Evolutionary conservation across 257 asterid genomes (phyloP), one percentile per base, ranked within the genome.

Genomic region (Solanum sparsipilum): DNA sequence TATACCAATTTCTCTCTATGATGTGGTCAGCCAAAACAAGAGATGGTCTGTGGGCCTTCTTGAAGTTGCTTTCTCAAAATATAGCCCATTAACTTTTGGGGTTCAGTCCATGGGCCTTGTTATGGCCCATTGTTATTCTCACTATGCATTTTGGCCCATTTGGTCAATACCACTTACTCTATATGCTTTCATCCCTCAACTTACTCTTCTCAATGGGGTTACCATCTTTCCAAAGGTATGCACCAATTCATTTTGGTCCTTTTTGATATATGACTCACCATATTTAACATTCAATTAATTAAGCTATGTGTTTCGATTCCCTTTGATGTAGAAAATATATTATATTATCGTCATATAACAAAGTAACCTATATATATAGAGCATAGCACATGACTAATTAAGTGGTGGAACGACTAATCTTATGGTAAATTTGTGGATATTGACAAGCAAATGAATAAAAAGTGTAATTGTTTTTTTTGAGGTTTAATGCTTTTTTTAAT

Each of bases 41-140:
- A 84, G 99, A 86, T 96, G 98, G 98, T 60, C 86, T 3, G 94
- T 96, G 6, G 99, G 99, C 31, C 95, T 95, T 7, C 92, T 92
- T 3, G 98, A 96, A 91, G 98, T 96, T 85, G 87, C 88, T 76
- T 86, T 96, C 29, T 92, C 95, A 58, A 94, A 90, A 90, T 87
- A 90, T 36, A 92, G 91, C 88, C 92, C 98, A 23, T 13, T 92
- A 38, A 94, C 94, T 9, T 94, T 36, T 38, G 98, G 98, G 9
- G 91, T 75, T 31, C 84, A 75, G 39, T 79, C 71, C 21, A 72
- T 91, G 36, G 98, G 98, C 65, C 79, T 90, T 9, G 34, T 95
- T 41, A 91, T 92, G 94, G 94, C 93, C 83, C 92, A 89, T 65
- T 83, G 91, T 13, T 94, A 93, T 83, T 46, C 93, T 5, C 90